Base-by-base conservation (phyloP, 768 basidiomycete species). In the Mycena venus region DNA sequence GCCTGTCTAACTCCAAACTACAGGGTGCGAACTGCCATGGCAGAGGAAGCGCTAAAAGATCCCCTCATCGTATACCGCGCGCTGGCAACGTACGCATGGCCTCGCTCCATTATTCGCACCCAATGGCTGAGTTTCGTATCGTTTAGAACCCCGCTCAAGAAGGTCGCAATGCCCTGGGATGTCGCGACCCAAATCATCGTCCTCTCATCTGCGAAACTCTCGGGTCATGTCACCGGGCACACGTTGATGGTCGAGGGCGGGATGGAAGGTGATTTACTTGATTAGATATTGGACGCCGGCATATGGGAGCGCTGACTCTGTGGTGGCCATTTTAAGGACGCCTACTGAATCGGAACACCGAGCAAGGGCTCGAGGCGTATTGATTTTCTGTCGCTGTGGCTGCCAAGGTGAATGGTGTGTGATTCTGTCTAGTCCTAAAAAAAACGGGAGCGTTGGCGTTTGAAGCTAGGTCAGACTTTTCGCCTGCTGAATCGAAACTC, bases 171-270 rank as follows among this genome's bases (percentile, higher is more conserved):
- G 21, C 89, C 93, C 0, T 80, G 82, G 72, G 94, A 95, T 73
- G 82, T 95, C 36, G 94, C 94, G 0, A 87, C 85, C 9, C 93
- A 94, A 80, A 86, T 95, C 31, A 88, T 88, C 11, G 70, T 93
- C 1, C 79, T 95, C 2, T 88, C 93, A 0, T 94, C 93, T 0
- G 81, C 88, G 17, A 83, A 82, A 14, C 78, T 94, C 0, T 94
- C 93, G 0, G 93, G 94, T 0, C 94, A 95, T 78, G 87, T 95
- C 19, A 89, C 91, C 1, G 94, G 94, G 0, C 90, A 94, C 75
- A 88, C 92, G 7, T 77, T 94, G 27, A 92, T 94, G 91, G 87
- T 94, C 6, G 89, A 90, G 55, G 94, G 94, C 1, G 94, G 94
- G 3, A 94, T 94, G 94, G 94, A 95, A 87, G 94, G 94, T 84